These are phyloP conservation scores for Aspergillus alliaceus DNA, from an alignment of 2,329 filamentous ascomycete species.

Conservation along the genomic window DNA sequence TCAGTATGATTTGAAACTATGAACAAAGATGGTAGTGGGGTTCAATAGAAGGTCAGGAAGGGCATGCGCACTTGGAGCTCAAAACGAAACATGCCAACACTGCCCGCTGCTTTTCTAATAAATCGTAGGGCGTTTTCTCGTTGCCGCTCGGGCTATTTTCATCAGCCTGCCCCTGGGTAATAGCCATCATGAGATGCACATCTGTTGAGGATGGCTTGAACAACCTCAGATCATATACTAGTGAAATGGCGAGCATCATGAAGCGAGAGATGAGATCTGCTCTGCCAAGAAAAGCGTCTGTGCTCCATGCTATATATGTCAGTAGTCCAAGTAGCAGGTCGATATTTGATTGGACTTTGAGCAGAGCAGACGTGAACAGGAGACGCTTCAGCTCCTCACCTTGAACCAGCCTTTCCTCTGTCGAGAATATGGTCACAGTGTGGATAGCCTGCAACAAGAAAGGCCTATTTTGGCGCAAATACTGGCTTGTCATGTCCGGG, in stretches of 20 bases:
- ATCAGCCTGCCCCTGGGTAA: conserved; percentile 28
- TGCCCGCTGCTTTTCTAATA: conserved; percentile 30
- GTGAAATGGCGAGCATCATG: conserved; percentile 39
- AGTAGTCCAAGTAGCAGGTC: conserved; percentile 39
- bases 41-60: neutral
- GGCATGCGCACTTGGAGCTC: conserved; percentile 27
- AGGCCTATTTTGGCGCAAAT: conserved; percentile 34
- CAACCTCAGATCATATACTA: conserved; percentile 39
- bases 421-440: conserved; percentile 34
- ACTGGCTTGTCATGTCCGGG: conserved; percentile 25
- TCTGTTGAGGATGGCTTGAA: conserved; percentile 32
- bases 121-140: conserved; percentile 12
- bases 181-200: conserved; percentile 29
- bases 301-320: conserved; percentile 42
- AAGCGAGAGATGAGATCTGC: conserved; percentile 34
- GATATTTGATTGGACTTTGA: conserved; percentile 31
- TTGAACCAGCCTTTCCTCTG: conserved; percentile 24
- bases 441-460: conserved; percentile 39
- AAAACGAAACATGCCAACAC: conserved; percentile 32
- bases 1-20: too few relatives aligned
- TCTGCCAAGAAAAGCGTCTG: conserved; percentile 33
- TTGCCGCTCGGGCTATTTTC: conserved; percentile 6
- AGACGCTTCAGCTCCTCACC: conserved; percentile 32
- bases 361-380: conserved; percentile 29
- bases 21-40: too few relatives aligned